Evolutionary conservation across 2,329 filamentous ascomycete species (phyloP), one percentile per base, ranked within the genome.

Genomic region (Sclerotinia borealis): DNA sequence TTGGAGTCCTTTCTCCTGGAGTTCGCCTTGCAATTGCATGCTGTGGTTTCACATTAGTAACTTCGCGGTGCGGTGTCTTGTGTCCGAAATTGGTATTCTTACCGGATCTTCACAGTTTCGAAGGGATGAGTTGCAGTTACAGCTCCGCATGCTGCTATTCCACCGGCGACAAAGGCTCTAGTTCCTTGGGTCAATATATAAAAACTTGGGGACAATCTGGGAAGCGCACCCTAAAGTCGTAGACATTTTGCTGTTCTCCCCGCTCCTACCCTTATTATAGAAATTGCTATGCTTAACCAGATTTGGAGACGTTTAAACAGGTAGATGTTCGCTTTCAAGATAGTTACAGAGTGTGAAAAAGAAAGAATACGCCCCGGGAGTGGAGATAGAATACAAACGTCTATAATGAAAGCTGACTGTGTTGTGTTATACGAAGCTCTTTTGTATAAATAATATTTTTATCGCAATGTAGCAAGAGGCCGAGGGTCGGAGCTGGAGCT

Each of bases 31-130:
- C 62, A 99, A 78, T 80, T 99, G 95, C 84, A 99, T 87, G 73
- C 92, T 93, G 75, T 48, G 47, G 7, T 31, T 31, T 25, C n/a
- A 9, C 39, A 47, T 71, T 55, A 69, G 66, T 49, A 22, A 36
- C n/a, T 58, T 27, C 17, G 43, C n/a, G 11, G 47, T 43, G 27
- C 34, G 34, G 48, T 50, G 29, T 37, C 29, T 41, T 49, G 47
- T 52, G 41, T 55, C 34, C n/a, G 22, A 55, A 36, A 52, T 31
- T 60, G 47, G 36, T 48, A 25, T 54, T 62, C 82, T 75, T 81
- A 93, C 89, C 93, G 90, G 75, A 98, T 98, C 85, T 99, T 99
- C 76, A 99, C 92, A 15, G 93, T 98, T 79, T 99, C 95, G 79
- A 98, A 98, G 63, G 93, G 93, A 78, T 99, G 95, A 58, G 95